Evolutionary conservation across 2,329 filamentous ascomycete species (phyloP), one percentile per base, ranked within the genome.

Genomic region (Cytospora piceicola): DNA sequence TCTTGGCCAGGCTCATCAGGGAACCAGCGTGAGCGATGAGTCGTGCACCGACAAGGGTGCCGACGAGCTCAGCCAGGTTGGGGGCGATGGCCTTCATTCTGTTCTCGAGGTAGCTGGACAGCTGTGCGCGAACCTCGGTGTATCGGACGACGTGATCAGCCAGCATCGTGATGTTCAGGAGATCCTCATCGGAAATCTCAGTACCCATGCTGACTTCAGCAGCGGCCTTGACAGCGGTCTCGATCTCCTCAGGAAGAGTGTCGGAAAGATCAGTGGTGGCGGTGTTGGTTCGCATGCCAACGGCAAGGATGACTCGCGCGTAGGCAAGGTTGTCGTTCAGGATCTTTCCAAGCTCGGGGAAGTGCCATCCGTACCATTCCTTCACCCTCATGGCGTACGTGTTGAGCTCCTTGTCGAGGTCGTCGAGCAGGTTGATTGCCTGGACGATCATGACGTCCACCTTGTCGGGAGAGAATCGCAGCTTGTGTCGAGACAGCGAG

Each of bases 281-380:
- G 68, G 90, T 90, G 75, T 93, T 93, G 70, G 90, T 88, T 70
- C 95, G 90, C 86, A 96, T 92, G 72, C 95, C 95, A 83, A 96
- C 92, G 70, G 90, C 87, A 59, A 97, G 81, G 66, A 99, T 93
- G 66, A 99, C 89, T 71, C 90, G 90, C 67, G 94, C 89, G 77
- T 97, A 99, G 70, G 94, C 94, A 69, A 97, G 82, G 81, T 99
- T 99, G 85, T 99, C 95, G 79, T 96, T 96, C 72, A 97, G 85
- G 75, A 98, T 97, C 81, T 94, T 94, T 75, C 92, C 94, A 85
- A 99, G 89, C 83, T 99, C 95, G 51, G 95, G 95, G 83, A 98
- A 99, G 81, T 98, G 95, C 95, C 95, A 99, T 74, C 95, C 95
- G 77, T 99, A 99, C 95, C 95, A 99, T 80, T 99, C 95, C 88